A percentile compares a stretch with the other conserved stretches of the same genome.
Evolutionary conservation across 2,329 filamentous ascomycete genomes (phyloP).

Genomic region (Alternaria arborescens): DNA sequence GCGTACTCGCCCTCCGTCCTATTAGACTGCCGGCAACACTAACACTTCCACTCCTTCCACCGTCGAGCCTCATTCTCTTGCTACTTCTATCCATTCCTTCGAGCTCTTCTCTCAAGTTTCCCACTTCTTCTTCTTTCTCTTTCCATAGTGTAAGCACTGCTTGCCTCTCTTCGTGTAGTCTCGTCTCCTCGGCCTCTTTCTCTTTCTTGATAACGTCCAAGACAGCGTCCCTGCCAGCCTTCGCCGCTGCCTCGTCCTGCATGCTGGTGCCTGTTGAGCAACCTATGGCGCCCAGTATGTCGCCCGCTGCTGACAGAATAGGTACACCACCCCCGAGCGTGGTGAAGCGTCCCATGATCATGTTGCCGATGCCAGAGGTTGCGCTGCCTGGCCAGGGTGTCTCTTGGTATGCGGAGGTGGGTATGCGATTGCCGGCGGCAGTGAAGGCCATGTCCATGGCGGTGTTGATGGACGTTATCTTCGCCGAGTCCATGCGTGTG

Average conservation of each 20-base stretch:
- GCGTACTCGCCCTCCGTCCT: conserved; percentile 18
- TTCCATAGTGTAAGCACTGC: conserved; percentile 34
- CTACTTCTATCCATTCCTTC: conserved; percentile 31
- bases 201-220: conserved; percentile 35
- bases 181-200: conserved; percentile 24
- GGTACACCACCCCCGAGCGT: conserved; percentile 63
- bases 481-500: conserved; percentile 56
- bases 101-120: conserved; percentile 28
- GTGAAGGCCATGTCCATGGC: conserved; percentile 69
- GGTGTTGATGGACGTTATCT: conserved; percentile 64
- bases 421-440: conserved; percentile 61
- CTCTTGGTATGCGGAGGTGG: conserved; percentile 61
- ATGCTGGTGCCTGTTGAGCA: conserved; percentile 63
- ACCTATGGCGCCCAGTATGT: conserved; percentile 62
- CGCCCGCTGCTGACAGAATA: conserved; percentile 56
- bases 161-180: conserved; percentile 30
- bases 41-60: conserved; percentile 22
- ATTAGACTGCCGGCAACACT: conserved; percentile 21
- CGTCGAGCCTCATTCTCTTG: conserved; percentile 30
- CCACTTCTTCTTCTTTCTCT: conserved; percentile 34
- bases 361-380: conserved; percentile 59
- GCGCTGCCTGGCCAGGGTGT: conserved; percentile 59
- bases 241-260: conserved; percentile 62
- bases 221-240: conserved; percentile 60
- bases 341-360: conserved; percentile 60